Evolutionary conservation across 345 rosid species (phyloP).

Genomic region (Eucalyptus lansdowneana): DNA sequence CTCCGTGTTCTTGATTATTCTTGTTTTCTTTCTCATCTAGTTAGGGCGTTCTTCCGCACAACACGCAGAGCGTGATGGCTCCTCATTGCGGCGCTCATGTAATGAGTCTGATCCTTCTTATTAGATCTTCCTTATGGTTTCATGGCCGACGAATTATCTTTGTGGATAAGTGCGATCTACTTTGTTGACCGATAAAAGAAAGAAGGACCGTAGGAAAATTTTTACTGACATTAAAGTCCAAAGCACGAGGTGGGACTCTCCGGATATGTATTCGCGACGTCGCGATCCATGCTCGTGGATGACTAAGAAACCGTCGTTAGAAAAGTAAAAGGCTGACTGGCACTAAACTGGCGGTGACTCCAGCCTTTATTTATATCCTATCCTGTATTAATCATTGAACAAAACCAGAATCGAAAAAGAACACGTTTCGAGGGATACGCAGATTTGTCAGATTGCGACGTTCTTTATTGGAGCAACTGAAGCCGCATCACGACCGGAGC

Average conservation of each 20-base stretch:
- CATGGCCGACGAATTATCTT: not conserved
- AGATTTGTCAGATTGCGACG: not conserved
- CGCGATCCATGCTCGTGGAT: not conserved
- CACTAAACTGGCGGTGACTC: no score
- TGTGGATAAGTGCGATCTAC: not conserved
- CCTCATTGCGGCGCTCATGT: not conserved
- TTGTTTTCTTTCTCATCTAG: no score
- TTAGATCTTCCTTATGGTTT: not conserved
- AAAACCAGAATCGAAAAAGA: no score
- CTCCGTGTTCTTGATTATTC: no score
- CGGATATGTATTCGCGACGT: not conserved
- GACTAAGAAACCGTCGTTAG: not conserved
- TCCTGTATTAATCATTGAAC: no score
- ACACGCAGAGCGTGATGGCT: not conserved
- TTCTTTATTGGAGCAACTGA: not conserved
- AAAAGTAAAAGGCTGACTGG: not conserved
- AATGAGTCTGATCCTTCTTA: not conserved
- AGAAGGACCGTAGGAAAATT: not conserved
- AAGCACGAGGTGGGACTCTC: not conserved
- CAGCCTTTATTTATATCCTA: no score
- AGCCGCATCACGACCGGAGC: not conserved
- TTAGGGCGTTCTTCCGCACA: no score
- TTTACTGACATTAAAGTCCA: not conserved
- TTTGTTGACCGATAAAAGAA: not conserved
- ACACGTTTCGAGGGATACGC: not conserved